Evolutionary conservation across 1,284 basidiomycete species (phyloP).

Genomic region (Coriolopsis trogii): DNA sequence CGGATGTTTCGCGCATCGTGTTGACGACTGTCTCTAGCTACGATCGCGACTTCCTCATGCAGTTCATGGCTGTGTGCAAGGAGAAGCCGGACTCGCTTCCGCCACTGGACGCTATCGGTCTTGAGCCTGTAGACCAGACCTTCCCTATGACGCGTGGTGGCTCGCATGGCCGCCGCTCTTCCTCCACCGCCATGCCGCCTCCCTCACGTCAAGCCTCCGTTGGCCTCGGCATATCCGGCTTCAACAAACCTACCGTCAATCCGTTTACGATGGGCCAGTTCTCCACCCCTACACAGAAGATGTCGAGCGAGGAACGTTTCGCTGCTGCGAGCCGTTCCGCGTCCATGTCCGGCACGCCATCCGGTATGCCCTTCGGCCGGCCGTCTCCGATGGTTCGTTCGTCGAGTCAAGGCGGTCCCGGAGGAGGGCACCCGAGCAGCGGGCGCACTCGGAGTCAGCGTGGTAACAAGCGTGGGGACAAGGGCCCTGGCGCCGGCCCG

Average conservation of each 20-base stretch:
- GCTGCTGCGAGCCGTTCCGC: slow-evolving; percentile 45
- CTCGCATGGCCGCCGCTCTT: slow-evolving; percentile 53
- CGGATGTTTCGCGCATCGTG: not conserved
- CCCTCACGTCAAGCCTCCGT: slow-evolving; percentile 52
- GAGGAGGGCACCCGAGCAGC: slow-evolving; percentile 50
- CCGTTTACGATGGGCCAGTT: slow-evolving; percentile 80
- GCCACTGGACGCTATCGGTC: slow-evolving; percentile 88
- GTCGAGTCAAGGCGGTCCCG: slow-evolving; percentile 72
- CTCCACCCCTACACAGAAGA: slow-evolving; percentile 54
- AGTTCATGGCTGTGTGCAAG: slow-evolving; percentile 95
- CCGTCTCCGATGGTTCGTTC: slow-evolving; percentile 72
- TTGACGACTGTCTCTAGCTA: slow-evolving; percentile 57
- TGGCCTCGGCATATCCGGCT: slow-evolving; percentile 57
- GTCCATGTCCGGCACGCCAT: slow-evolving; percentile 40
- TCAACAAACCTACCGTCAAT: slow-evolving; percentile 45
- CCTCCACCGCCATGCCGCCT: slow-evolving; percentile 44
- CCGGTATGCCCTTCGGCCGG: slow-evolving; percentile 49
- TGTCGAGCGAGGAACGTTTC: slow-evolving; percentile 79
- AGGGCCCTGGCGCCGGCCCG: slow-evolving; percentile 33
- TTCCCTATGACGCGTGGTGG: slow-evolving; percentile 60
- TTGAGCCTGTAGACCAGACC: slow-evolving; percentile 73
- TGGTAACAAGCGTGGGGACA: slow-evolving; percentile 57
- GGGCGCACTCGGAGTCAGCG: slow-evolving; percentile 75
- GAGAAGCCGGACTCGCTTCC: slow-evolving; percentile 94
- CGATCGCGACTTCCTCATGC: slow-evolving; percentile 96